These are phyloP conservation scores for Penicillium sp. DNA, from an alignment of 2,329 filamentous ascomycete species.

Conservation along the genomic window DNA sequence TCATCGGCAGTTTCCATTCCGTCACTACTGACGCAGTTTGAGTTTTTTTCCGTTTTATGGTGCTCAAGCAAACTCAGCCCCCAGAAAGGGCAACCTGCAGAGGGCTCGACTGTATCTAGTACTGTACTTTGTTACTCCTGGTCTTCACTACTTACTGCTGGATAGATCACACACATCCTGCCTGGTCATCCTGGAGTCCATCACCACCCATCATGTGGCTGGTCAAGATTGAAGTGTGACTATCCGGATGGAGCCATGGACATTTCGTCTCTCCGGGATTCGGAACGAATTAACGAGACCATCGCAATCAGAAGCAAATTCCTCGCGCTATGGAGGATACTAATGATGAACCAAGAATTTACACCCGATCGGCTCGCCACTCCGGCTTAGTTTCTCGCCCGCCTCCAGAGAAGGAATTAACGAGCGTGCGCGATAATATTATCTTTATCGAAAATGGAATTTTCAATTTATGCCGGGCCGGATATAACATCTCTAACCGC, in stretches of 20 bases:
- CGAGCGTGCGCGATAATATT: not conserved
- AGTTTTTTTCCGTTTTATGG: not conserved
- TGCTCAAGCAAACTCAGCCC: too few relatives aligned
- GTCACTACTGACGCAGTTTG: slow-evolving; percentile 1
- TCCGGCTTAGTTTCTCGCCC: slow-evolving; percentile 6
- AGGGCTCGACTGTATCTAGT: not conserved
- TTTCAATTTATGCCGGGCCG: too few relatives aligned
- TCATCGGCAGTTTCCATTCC: slow-evolving; percentile 16
- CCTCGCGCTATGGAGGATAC: slow-evolving; percentile 2
- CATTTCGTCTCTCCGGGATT: not conserved
- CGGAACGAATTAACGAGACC: slow-evolving; percentile 11
- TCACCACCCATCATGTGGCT: slow-evolving; percentile 9
- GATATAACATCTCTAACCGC: too few relatives aligned
- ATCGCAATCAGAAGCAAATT: slow-evolving; percentile 5
- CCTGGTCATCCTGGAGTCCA: not conserved
- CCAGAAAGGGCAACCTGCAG: not conserved
- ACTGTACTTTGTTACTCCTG: not conserved
- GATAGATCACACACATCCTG: slow-evolving; percentile 13
- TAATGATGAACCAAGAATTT: slow-evolving; percentile 23
- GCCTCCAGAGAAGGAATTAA: not conserved
- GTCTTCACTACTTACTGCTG: not conserved
- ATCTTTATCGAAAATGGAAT: not conserved
- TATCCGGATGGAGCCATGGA: slow-evolving; percentile 6
- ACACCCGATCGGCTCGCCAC: slow-evolving; percentile 27
- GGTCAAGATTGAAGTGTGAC: slow-evolving; percentile 2